These are phyloP conservation scores for Blepharisma stoltei DNA, from an alignment of 73 alveolate genomes.

Conservation along the genomic window DNA sequence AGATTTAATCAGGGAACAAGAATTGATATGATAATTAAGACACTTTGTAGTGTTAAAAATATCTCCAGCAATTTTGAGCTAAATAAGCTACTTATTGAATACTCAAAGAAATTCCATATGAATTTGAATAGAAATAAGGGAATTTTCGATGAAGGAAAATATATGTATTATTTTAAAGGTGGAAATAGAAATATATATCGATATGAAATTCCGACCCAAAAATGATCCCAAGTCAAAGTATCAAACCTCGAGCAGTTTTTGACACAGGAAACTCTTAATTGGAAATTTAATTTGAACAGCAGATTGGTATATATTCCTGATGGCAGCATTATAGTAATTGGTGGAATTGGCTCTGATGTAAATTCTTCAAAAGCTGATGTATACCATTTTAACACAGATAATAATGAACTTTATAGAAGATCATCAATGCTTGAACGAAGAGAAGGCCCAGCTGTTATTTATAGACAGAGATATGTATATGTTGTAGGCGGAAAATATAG, in stretches of 20 bases:
- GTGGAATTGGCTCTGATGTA: conserved; percentile 25
- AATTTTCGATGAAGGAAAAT: not conserved
- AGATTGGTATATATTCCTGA: conserved; percentile 34
- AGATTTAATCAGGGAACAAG: conserved; percentile 17
- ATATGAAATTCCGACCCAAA: conserved; percentile 11
- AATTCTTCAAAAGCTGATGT: conserved; percentile 8
- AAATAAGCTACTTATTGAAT: not conserved
- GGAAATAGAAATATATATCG: not conserved
- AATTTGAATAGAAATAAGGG: not conserved
- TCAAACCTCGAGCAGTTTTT: conserved; percentile 22
- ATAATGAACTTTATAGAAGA: conserved; percentile 3
- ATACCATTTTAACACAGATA: not conserved
- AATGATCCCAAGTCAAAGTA: not conserved
- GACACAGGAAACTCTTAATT: not conserved
- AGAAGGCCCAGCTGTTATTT: conserved; percentile 31
- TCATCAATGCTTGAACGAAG: conserved; percentile 13
- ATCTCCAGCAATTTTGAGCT: not conserved
- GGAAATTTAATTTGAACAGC: conserved; percentile 22
- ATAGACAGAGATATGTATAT: not conserved
- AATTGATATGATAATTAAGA: conserved; percentile 15
- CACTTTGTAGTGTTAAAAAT: not conserved
- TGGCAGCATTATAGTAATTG: conserved; percentile 8
- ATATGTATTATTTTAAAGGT: not conserved
- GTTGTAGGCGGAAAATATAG: conserved; percentile 26
- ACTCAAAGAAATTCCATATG: not conserved